Evolutionary conservation across 495 filamentous ascomycete species (phyloP), one percentile per base, ranked within the genome.

Genomic region (Rhypophila decipiens): DNA sequence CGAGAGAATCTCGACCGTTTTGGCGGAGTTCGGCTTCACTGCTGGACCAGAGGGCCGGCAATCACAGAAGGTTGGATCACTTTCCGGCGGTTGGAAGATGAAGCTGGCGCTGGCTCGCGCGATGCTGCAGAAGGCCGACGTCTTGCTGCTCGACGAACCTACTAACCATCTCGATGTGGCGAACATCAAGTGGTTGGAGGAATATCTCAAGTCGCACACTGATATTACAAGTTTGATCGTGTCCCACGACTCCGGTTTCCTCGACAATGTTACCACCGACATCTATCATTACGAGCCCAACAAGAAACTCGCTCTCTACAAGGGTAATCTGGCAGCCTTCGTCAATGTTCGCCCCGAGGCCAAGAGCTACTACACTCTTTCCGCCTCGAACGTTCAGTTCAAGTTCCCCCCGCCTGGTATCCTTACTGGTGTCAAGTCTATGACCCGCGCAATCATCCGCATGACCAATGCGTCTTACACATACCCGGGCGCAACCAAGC

Each of bases 1-100:
- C 23, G 87, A 91, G 50, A 83, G 87, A 39, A 95, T 99, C 56
- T 84, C 83, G 23, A 70, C 74, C 42, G 90, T 96, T 42, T 68
- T 99, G 42, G 76, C 83, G 46, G 89, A 95, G 61, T 90, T 99
- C 60, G 93, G 93, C 29, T 97, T 99, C 70, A 91, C 86, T 3
- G 68, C 86, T 53, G 90, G 90, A 9, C 88, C 88, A 0, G 85
- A 93, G 52, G 94, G 93, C 47, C 82, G 85, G 22, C 91, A 96
- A 64, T 74, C 80, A 24, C 84, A 94, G 60, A 84, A 79, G 41
- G 94, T 97, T 45, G 91, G 93, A 49, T 95, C 90, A 22, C 74
- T 97, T 17, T 99, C 93, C n/a, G 93, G 93, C 64, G 93, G 93
- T 59, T 99, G 93, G 93, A 97, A 99, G 80, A 99, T 99, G 93